These are phyloP conservation scores for Colletotrichum paranaense DNA, from an alignment of 2,329 filamentous ascomycete species.

Conservation along the genomic window DNA sequence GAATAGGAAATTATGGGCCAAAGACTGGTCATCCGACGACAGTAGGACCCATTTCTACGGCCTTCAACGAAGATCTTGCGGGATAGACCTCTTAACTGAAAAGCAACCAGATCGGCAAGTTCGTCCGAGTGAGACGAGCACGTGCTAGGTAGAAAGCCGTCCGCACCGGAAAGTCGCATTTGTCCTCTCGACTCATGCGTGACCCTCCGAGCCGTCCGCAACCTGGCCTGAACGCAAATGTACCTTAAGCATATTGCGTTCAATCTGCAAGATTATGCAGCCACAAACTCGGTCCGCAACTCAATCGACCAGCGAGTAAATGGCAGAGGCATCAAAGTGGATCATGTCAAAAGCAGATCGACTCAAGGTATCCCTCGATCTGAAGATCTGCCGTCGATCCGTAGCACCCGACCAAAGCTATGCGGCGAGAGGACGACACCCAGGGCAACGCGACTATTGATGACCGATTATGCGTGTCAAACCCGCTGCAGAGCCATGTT, in stretches of 20 bases:
- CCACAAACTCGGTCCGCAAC: not conserved
- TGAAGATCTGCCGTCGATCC: not conserved
- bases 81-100: not conserved
- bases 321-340: not conserved
- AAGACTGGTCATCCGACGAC: not conserved
- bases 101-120: no score
- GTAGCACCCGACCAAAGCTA: not conserved
- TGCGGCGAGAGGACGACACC: not conserved
- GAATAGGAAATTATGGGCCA: not conserved
- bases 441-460: not conserved
- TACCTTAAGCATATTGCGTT: not conserved
- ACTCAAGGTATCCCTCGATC: not conserved
- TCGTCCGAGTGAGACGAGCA: not conserved
- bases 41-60: not conserved
- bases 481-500: not conserved
- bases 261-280: conserved; percentile 3
- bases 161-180: not conserved
- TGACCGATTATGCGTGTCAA: not conserved
- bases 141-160: not conserved
- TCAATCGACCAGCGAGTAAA: not conserved
- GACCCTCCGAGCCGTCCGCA: not conserved
- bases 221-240: conserved; percentile 2
- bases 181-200: not conserved
- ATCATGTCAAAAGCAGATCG: not conserved
- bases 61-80: not conserved